These are phyloP conservation scores for Trichoderma aggressivum DNA, from an alignment of 2,329 filamentous ascomycete species.

Conservation along the genomic window DNA sequence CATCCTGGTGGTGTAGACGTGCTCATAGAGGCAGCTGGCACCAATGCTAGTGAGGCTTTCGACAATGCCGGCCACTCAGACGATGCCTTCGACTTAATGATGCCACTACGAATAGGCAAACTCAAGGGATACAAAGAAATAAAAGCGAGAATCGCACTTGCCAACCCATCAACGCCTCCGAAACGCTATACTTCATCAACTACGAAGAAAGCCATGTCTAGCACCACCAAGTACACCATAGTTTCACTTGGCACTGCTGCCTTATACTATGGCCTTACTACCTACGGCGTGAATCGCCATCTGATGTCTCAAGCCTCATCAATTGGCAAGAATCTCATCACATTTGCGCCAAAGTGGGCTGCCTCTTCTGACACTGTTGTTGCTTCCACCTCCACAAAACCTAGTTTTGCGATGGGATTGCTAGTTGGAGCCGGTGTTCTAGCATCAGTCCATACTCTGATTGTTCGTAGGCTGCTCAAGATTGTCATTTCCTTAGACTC, in stretches of 20 bases:
- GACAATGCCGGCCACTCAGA: background rate
- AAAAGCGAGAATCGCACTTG: background rate
- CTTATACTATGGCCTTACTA: background rate
- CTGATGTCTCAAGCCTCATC: background rate
- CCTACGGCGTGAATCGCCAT: background rate
- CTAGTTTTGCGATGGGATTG: background rate
- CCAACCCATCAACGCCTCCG: background rate
- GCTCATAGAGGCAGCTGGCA: background rate
- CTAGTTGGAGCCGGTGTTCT: background rate
- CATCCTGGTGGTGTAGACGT: background rate
- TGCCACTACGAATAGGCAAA: background rate
- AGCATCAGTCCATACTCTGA: background rate
- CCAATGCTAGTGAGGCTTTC: background rate
- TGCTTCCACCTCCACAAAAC: background rate
- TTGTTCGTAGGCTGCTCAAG: background rate
- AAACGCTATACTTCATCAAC: background rate
- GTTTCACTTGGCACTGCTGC: background rate
- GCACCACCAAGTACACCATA: background rate
- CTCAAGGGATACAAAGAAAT: background rate
- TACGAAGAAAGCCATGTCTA: rapidly evolving
- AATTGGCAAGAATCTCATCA: background rate
- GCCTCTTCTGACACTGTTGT: background rate
- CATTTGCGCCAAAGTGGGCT: background rate
- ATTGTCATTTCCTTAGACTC: background rate
- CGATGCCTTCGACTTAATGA: background rate